Base-by-base conservation (phyloP, 805 yeast genomes). In the Kuraishia piskuri region DNA sequence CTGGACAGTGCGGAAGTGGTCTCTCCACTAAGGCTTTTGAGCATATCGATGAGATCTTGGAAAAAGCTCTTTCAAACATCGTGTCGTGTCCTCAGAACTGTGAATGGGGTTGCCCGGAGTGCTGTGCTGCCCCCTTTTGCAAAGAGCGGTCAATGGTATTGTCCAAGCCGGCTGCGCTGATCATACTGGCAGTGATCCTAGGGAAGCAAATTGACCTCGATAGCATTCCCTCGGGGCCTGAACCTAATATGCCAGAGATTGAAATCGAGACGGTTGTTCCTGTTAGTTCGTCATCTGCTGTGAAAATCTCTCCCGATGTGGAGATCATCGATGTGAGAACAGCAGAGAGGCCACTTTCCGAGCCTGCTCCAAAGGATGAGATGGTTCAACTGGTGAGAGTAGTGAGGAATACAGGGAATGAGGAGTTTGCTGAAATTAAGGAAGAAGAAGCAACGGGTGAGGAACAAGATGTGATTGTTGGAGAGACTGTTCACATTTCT, bases 111-210 rank as follows among this genome's bases (percentile, higher is more conserved):
- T 86, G 92, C 62, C 95, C 95, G 0, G 79, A 82, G 49, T 94
- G 99, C 71, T 86, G 90, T n/a, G 88, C 94, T 2, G 86, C 88
- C 1, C 71, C 88, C 0, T 80, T 79, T 52, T 94, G 99, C 68
- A 81, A 83, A 53, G 99, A 94, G 67, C 78, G 79, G 58, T 83
- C 86, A 62, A 70, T 86, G 52, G 98, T 94, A 6, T 70, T 92
- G 57, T 90, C 97, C 0, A 94, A 92, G 61, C 85, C 87, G 12
- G 98, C 94, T 0, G 90, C 96, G 0, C 68, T 79, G 14, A 74
- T 92, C 1, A 80, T 92, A 6, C 61, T 91, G 17, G 82, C 84
- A 17, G 63, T 73, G 17, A 72, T 94, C 4, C 62, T 84, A 25
- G 91, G 89, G 0, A 69, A 74, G 25, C 73, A 72, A 23, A 54